These are phyloP conservation scores for Trichoderma erinaceum DNA, from an alignment of 495 filamentous ascomycete species.

Conservation along the genomic window DNA sequence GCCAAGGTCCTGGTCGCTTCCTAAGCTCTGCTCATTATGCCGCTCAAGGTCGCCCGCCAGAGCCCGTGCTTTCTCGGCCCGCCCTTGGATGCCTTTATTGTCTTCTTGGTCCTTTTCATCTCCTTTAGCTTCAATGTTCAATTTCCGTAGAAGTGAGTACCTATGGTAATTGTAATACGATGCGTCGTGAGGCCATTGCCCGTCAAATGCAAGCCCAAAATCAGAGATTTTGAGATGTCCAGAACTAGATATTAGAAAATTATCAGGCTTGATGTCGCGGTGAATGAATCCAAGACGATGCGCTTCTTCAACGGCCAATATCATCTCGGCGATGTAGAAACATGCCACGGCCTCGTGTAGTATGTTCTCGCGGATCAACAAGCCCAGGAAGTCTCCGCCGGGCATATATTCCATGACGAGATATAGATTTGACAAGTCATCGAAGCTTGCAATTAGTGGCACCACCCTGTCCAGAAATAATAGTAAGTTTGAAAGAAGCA, in stretches of 20 bases:
- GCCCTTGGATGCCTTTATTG: slow-evolving; percentile 37
- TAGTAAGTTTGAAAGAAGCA: slow-evolving; percentile 14
- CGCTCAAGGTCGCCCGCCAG: slow-evolving; percentile 44
- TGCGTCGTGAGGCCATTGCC: slow-evolving; percentile 88
- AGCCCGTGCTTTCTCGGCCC: slow-evolving; percentile 23
- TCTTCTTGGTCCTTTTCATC: slow-evolving; percentile 66
- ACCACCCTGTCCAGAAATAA: slow-evolving; percentile 51
- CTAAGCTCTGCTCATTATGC: slow-evolving; percentile 37
- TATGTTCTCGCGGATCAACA: slow-evolving; percentile 74
- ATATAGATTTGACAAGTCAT: slow-evolving; percentile 77
- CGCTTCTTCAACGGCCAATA: slow-evolving; percentile 86
- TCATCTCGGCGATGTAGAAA: slow-evolving; percentile 93
- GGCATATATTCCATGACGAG: slow-evolving; percentile 98
- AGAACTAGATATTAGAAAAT: slow-evolving; percentile 81
- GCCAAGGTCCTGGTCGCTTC: slow-evolving; percentile 29
- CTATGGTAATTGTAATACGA: slow-evolving; percentile 77
- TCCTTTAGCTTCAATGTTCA: slow-evolving; percentile 68
- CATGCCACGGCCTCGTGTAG: slow-evolving; percentile 69
- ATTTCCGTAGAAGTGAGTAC: slow-evolving; percentile 64
- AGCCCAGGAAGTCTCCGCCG: slow-evolving; percentile 84
- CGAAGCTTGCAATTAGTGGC: slow-evolving; percentile 79
- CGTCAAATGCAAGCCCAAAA: slow-evolving; percentile 90
- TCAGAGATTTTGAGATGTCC: slow-evolving; percentile 94
- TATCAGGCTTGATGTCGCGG: slow-evolving; percentile 93
- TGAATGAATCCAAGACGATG: slow-evolving; percentile 86